Base-by-base conservation (phyloP, 352 stramenopile species). In the Globisporangium megalacanthum region DNA sequence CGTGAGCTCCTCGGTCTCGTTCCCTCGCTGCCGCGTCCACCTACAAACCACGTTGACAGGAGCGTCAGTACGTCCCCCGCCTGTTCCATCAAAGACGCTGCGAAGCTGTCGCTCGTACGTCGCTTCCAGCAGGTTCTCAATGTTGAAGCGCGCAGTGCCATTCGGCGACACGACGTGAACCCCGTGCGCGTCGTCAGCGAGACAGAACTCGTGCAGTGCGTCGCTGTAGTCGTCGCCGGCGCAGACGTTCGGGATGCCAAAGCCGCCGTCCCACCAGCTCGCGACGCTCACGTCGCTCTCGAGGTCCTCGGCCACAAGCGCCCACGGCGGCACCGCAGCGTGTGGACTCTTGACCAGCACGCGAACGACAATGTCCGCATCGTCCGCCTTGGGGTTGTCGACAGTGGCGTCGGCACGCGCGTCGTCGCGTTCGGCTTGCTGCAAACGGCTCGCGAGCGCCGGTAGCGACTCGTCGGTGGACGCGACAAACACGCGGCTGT, bases 81-180 rank as follows among this genome's bases (percentile, higher is more conserved):
- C 25, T 29, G 25, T 29, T 29, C 49, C 29, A 42, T 14, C 22
- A 52, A 35, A 20, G 25, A 29, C 25, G 25, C 25, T 4, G 25
- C 25, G 25, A 29, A 29, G 25, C 25, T 29, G 25, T 29, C 25
- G 25, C 25, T 29, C 70, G 35, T 60, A 87, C 65, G 65, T 72
- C 4, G 81, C 81, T 72, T 84, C 57, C n/a, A 92, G 59, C 11
- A 92, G 65, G 53, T 92, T 92, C 51, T 92, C 81, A 36, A 92
- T 68, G 54, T 92, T 92, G 73, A 77, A 89, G 13, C 66, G 68
- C 11, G 77, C 79, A 4, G 65, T 83, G 25, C 75, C 81, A 20
- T 88, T 72, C 0, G 52, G 55, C 29, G 72, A 61, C 35, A 73
- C 42, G 9, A 81, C 22, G 4, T 69, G 42, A 0, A 86, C 67